phyloP scores from a whole-genome alignment of 2,329 filamentous ascomycete genomes.

The Hymenoscyphus occultus region DNA sequence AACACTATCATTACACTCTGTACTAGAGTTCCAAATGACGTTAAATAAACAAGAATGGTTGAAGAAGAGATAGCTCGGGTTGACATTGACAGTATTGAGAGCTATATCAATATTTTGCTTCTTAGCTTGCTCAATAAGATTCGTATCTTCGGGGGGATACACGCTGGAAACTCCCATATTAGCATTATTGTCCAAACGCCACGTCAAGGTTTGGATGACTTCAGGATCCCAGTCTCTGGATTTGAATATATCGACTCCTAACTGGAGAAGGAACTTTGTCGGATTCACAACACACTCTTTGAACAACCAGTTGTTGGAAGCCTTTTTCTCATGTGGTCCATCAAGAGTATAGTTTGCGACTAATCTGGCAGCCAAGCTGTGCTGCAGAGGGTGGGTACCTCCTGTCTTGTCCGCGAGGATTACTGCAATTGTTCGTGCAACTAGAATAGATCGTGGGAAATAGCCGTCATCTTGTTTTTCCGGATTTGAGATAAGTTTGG shows the following conservation, averaged over 20 bases:
- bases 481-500: background rate
- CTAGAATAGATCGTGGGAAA: conserved; percentile 24
- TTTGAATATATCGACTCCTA: conserved; percentile 31
- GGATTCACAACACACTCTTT: conserved; percentile 30
- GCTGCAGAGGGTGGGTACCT: conserved; percentile 24
- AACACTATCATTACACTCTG: conserved; percentile 10
- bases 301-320: conserved; percentile 25
- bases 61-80: conserved; percentile 32
- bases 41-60: conserved; percentile 34
- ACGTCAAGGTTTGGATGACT: conserved; percentile 31
- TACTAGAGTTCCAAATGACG: conserved; percentile 24
- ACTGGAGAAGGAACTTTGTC: conserved; percentile 22
- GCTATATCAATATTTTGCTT: background rate
- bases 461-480: conserved; percentile 2
- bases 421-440: conserved; percentile 26
- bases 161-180: conserved; percentile 22
- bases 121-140: background rate
- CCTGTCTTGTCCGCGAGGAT: conserved; percentile 20
- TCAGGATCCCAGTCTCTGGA: conserved; percentile 23
- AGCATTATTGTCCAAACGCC: conserved; percentile 32
- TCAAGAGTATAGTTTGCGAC: conserved; percentile 27
- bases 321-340: conserved; percentile 8
- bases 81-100: conserved; percentile 18
- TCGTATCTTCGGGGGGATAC: background rate
- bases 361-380: conserved; percentile 27